These are phyloP conservation scores for Novymonas esmeraldas DNA, from an alignment of 208 protist species.

Conservation along the genomic window DNA sequence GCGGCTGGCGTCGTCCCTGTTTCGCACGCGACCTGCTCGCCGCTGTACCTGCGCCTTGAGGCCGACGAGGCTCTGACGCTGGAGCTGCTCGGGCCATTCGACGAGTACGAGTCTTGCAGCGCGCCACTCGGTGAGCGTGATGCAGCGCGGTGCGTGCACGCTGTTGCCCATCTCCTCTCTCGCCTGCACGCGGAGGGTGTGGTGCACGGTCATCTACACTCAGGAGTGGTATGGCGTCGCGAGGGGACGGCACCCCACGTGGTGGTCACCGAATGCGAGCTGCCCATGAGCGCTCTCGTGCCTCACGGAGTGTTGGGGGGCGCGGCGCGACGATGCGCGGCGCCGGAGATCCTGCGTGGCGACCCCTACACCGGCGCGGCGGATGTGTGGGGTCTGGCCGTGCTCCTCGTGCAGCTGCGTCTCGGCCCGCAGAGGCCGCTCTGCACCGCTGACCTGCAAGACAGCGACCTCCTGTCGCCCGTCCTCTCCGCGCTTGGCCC, in stretches of 20 bases:
- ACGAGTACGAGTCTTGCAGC: conserved; percentile 9
- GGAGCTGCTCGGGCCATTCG: conserved; percentile 10
- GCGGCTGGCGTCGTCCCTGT: conserved; percentile 31
- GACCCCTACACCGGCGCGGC: conserved; percentile 53
- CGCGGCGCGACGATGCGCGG: conserved; percentile 40
- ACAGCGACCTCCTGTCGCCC: conserved; percentile 72
- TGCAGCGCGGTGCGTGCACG: conserved; percentile 36
- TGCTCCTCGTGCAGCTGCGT: conserved; percentile 68
- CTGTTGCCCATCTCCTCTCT: conserved; percentile 36
- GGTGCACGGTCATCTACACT: conserved; percentile 62
- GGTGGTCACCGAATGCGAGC: conserved; percentile 47
- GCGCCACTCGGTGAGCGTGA: conserved; percentile 39
- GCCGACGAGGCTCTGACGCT: conserved; percentile 15
- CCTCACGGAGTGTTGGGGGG: conserved; percentile 35
- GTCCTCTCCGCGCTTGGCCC: conserved; percentile 44
- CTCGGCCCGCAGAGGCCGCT: conserved; percentile 33
- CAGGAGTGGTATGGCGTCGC: conserved; percentile 31
- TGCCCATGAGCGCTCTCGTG: conserved; percentile 72
- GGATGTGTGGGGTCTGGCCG: conserved; percentile 80
- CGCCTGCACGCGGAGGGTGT: conserved; percentile 51
- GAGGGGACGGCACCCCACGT: conserved; percentile 13
- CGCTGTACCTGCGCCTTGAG: conserved; percentile 43
- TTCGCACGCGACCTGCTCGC: conserved; percentile 35
- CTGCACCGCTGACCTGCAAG: conserved; percentile 61
- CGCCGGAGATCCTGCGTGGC: conserved; percentile 66